Conservation (phyloP, 495 filamentous ascomycete species). For the Symbiotaphrina buchneri region DNA sequence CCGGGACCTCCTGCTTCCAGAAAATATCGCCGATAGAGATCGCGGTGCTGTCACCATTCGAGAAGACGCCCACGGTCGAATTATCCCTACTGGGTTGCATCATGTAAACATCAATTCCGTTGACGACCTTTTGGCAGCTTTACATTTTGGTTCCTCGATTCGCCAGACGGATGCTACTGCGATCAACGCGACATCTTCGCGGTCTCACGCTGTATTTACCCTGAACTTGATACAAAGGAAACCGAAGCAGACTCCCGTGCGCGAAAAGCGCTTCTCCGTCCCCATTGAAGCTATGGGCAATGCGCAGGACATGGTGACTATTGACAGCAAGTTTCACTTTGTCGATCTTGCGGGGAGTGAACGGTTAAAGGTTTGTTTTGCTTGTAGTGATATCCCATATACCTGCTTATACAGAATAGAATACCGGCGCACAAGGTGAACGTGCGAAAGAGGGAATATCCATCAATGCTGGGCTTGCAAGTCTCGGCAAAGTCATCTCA, state of each 20-base stretch:
- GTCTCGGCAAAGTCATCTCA: constrained; percentile 93
- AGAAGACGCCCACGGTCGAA: constrained; percentile 88
- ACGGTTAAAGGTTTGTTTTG: constrained; percentile 38
- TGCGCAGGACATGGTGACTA: constrained; percentile 49
- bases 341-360: constrained; percentile 97
- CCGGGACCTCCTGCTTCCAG: constrained; percentile 72
- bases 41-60: constrained; percentile 62
- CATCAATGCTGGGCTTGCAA: constrained; percentile 91
- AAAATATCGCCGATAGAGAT: constrained; percentile 42
- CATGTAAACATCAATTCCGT: constrained; percentile 81
- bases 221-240: constrained; percentile 83
- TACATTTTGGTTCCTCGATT: constrained; percentile 85
- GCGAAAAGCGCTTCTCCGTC: constrained; percentile 77
- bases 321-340: constrained; percentile 97
- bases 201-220: constrained; percentile 94
- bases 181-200: constrained; percentile 96
- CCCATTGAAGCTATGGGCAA: constrained; percentile 62
- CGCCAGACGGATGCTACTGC: constrained; percentile 97
- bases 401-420: constrained; percentile 14
- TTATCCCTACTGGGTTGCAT: constrained; percentile 71
- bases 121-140: constrained; percentile 68
- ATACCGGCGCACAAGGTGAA: constrained; percentile 87
- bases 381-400: background rate
- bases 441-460: constrained; percentile 93
- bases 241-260: constrained; percentile 19